Evolutionary conservation across 2,329 filamentous ascomycete genomes (phyloP), one percentile per base, ranked within the genome.

Genomic region (Talaromyces sp.): DNA sequence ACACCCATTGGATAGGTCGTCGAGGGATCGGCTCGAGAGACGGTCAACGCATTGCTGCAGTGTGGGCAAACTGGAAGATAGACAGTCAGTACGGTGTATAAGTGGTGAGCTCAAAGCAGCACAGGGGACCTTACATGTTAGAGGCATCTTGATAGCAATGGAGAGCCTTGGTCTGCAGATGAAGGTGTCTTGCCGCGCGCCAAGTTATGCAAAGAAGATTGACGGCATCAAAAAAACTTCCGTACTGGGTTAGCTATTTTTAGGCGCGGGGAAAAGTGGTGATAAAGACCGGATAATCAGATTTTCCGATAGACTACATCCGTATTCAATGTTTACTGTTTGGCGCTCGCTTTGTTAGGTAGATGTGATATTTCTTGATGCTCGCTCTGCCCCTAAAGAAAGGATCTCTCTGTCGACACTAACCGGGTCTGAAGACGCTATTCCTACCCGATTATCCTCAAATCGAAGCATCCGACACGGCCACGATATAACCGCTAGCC

Each of bases 21-120:
- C 15, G 70, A 71, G 4, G 73, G 65, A 9, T 75, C 70, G 2
- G 70, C 69, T 52, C 73, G 72, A 43, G 76, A 75, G 53, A 80
- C 75, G 11, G 77, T 78, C 57, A 80, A 70, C 62, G 70, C 74
- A 71, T 79, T 80, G 67, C 73, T 76, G 70, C 77, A 79, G 62
- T 78, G 76, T 11, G 77, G 77, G 59, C 77, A 80, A 65, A 79
- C 77, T 80, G 55, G 28, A 21, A 43, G 21, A 36, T 19, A 48
- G 17, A 25, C 21, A n/a, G 52, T 59, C 17, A 45, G 31, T 22
- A 33, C 37, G 25, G 28, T 17, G 15, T 3, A 33, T 21, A 5
- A 48, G 19, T 5, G n/a, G 2, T 21, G 28, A n/a, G 46, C 15
- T 39, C 17, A 28, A 28, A n/a, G 50, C n/a, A 40, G 13, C 25